Evolutionary conservation across 108 stramenopile species (phyloP), one percentile per base, ranked within the genome.

Genomic region (Nitzschia sp.): DNA sequence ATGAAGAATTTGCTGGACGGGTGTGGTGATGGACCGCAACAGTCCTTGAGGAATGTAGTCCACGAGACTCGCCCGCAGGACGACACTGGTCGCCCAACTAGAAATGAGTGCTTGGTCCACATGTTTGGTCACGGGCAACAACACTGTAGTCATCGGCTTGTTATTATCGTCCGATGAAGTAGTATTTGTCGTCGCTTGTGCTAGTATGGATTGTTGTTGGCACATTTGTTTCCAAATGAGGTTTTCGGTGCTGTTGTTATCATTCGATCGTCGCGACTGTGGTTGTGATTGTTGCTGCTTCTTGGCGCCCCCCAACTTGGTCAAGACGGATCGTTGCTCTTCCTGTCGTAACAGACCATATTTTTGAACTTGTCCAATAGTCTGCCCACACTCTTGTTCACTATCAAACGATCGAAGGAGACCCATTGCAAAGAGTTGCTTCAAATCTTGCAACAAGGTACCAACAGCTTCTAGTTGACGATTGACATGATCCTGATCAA

Each of bases 331-430:
- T 23, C 66, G 67, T 25, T 85, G 76, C 47, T 91, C 88, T 8
- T 87, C 82, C 13, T 78, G 74, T 52, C 72, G 79, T 17, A 94
- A 77, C 26, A 89, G 29, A 29, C 80, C 72, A 60, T 45, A 54
- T 4, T 62, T 69, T 1, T 55, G 34, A 17, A 73, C 69, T 38
- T 80, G 53, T 11, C 90, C 93, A 15, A 78, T 78, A 38, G 85
- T 77, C 13, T 63, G 68, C 30, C 90, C 93, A 74, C 93, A 94
- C 69, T 94, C 93, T 68, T 86, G 80, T 78, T 94, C 93, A 21
- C 62, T 69, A 2, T 72, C 47, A 54, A 94, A 94, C 1, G 84
- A 67, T 1, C 90, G 83, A 31, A 94, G 53, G 23, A 91, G 73
- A n/a, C 93, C 88, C 79, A 82, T 86, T 1, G 60, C 53, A 30